Evolutionary conservation across 345 rosid genomes (phyloP).

Genomic region (Camelina hispida): DNA sequence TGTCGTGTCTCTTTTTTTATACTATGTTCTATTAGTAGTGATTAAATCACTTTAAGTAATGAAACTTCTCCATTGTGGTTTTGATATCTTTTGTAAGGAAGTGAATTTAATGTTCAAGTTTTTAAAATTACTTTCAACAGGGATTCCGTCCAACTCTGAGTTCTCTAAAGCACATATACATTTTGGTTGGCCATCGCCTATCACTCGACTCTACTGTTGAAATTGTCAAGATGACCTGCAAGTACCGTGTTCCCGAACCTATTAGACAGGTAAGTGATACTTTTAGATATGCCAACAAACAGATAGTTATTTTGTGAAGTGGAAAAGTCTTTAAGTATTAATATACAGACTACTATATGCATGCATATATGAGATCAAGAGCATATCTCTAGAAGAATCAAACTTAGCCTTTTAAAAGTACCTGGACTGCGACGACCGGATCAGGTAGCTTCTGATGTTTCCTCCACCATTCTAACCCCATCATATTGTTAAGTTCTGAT

Average conservation of each 20-base stretch:
- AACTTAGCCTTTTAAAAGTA: constrained; percentile 38
- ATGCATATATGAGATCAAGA: constrained; percentile 89
- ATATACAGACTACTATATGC: constrained; percentile 23
- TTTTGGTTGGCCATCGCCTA: constrained; percentile 81
- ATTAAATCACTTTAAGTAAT: background rate
- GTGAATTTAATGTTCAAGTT: constrained; percentile 16
- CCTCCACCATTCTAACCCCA: background rate
- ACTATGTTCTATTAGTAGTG: background rate
- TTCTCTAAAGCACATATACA: constrained; percentile 70
- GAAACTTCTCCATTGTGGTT: background rate
- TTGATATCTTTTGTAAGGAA: no score
- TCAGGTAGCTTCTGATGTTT: constrained; percentile 29
- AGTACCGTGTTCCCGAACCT: constrained; percentile 87
- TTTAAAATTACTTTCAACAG: constrained; percentile 43
- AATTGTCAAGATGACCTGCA: constrained; percentile 75
- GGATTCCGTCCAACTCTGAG: constrained; percentile 64
- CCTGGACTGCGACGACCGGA: background rate
- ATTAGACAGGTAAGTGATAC: constrained; percentile 68
- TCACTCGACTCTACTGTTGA: constrained; percentile 69
- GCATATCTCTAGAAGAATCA: constrained; percentile 57
- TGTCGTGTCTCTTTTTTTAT: constrained; percentile 2
- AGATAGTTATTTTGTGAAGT: constrained; percentile 8
- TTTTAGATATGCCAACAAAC: constrained; percentile 18
- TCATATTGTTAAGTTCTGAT: background rate
- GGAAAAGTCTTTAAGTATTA: background rate